Base-by-base conservation (phyloP, 2,329 filamentous ascomycete species). In the Colletotrichum noveboracense region DNA sequence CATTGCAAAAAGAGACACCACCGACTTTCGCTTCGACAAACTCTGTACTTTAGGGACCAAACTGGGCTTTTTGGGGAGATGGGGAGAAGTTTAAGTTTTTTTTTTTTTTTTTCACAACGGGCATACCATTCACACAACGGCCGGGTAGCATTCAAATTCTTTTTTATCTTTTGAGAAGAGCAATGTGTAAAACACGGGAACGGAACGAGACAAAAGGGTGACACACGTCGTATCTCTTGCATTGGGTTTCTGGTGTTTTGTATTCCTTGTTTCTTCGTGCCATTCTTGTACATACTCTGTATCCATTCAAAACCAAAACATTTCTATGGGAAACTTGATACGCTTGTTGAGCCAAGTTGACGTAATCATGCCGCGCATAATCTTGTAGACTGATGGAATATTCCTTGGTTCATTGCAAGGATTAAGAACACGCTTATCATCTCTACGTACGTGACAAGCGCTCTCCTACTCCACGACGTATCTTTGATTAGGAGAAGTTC, bases 281-380 rank as follows among this genome's bases (percentile, higher is more conserved):
- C 60, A 28, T 75, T 72, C 61, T 71, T 75, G 72, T 75, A 72
- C 55, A 75, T 75, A 75, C 61, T 75, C 56, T 62, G 68, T 16
- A 69, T 60, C n/a, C 48, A 58, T 68, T 66, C 66, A 18, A 68
- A 14, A 52, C 43, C 66, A 68, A 38, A 52, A 68, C 48, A 58
- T 36, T 56, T 21, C 30, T 55, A 34, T 24, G 65, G 65, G n/a
- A 56, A 34, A 32, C 30, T 9, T 21, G 5, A 13, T 21, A 3
- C n/a, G 0, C 4, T 52, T 4, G 43, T 21, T 48, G 38, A 43
- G 0, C 10, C n/a, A 48, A 48, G 10, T 21, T 52, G 2, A 3
- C 4, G 10, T 7, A 10, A 21, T 4, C 1, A 21, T 52, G n/a
- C 6, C 10, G 43, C 43, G 43, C 3, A 13, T 7, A 13, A 6